Base-by-base conservation (phyloP, 1,139 yeast genomes). In the Geotrichum cucujoidarum region DNA sequence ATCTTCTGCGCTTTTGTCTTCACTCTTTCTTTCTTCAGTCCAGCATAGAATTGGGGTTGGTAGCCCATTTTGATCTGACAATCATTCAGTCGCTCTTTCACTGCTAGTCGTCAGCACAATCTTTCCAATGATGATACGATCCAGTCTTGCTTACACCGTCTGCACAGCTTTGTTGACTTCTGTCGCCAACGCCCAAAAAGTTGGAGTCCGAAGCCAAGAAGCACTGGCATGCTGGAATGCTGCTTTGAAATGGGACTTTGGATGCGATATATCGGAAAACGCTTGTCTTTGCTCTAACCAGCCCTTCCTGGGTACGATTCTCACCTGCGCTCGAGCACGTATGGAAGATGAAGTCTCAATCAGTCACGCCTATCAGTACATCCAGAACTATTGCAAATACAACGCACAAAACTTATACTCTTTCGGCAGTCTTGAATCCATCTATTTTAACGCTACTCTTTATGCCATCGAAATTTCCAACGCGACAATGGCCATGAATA, bases 171-270 rank as follows among this genome's bases (percentile, higher is more conserved):
- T 24, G 8, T 10, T 24, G 10, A 6, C 27, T 6, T 6, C 27
- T 10, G 8, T 24, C 6, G 40, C 17, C 4, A 14, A 6, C 3
- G 50, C 50, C 3, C 53, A 51, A 48, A 51, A 48, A 35, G 53
- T 43, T 4, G 53, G 53, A 2, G 37, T 51, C 20, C 30, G 47
- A 30, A 45, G 50, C 29, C 43, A 40, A 32, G 22, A 31, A 8
- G 51, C 47, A 1, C 34, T 48, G 3, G 53, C 53, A 1, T 51
- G 53, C 39, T 51, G 53, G 53, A 35, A 49, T 14, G 34, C 51
- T 5, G 49, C 53, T n/a, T n/a, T 30, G 11, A 37, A 45, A 22
- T 47, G 46, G 47, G 37, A 47, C 33, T 51, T 51, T 40, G 50
- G 48, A 8, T 51, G 51, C 22, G 46, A 40, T 14, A 36, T 17